These are phyloP conservation scores for Groenewaldozyma auringiensis DNA, from an alignment of 1,139 yeast species.

Conservation along the genomic window DNA sequence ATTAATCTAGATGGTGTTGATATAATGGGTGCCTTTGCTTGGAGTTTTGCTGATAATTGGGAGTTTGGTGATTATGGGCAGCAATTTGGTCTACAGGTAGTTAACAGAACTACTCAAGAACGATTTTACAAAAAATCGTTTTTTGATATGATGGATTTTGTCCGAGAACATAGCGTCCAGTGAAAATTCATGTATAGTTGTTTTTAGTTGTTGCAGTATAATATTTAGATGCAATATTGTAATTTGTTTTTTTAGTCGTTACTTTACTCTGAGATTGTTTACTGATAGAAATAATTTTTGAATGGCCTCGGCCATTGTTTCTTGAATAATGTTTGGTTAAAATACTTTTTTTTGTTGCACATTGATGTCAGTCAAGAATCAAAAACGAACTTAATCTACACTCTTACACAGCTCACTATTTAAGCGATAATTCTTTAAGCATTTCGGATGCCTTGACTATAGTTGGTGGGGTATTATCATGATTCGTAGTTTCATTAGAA, in stretches of 20 bases:
- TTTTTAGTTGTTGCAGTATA: too few relatives aligned
- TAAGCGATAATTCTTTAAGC: not conserved
- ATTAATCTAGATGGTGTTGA: constrained; percentile 24
- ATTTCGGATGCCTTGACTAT: constrained; percentile 1
- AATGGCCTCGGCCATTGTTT: too few relatives aligned
- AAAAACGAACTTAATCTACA: too few relatives aligned
- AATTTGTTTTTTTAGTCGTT: too few relatives aligned
- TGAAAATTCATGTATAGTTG: too few relatives aligned
- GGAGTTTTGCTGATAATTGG: constrained; percentile 34
- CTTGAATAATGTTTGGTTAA: too few relatives aligned
- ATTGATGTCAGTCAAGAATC: too few relatives aligned
- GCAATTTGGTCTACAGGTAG: constrained; percentile 34
- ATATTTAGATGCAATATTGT: too few relatives aligned
- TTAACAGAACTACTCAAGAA: constrained; percentile 33
- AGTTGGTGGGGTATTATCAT: not conserved
- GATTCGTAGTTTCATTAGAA: not conserved
- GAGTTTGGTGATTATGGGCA: constrained; percentile 27
- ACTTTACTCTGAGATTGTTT: too few relatives aligned
- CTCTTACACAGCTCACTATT: too few relatives aligned
- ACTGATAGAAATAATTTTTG: too few relatives aligned
- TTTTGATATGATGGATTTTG: constrained; percentile 20
- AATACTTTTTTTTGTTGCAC: too few relatives aligned
- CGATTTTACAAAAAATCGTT: constrained; percentile 32
- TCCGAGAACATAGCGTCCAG: constrained; percentile 5
- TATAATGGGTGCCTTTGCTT: constrained; percentile 30